Percentiles rank a stretch among this genome's conserved stretches.
phyloP scores from a whole-genome alignment of 2,329 filamentous ascomycete species.

The Exophiala alcalophila region DNA sequence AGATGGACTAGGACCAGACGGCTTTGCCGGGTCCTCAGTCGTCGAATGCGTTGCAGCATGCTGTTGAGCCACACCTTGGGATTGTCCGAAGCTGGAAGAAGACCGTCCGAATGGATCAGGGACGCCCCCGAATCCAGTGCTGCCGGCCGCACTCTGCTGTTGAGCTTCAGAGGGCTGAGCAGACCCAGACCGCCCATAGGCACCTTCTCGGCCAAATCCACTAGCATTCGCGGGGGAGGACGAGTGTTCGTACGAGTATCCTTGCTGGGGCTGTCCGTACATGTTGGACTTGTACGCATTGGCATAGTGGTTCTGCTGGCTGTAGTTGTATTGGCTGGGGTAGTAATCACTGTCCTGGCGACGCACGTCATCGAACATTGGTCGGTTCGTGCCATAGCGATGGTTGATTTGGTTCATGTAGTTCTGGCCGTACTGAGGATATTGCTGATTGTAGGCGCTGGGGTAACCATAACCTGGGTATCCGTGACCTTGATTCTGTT shows the following conservation, averaged over 20 bases:
- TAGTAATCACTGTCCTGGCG: slow-evolving; percentile 49
- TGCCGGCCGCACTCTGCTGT: slow-evolving; percentile 48
- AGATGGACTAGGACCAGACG: slow-evolving; percentile 58
- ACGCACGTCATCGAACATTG: slow-evolving; percentile 50
- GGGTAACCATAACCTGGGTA: slow-evolving; percentile 60
- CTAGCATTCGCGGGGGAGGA: slow-evolving; percentile 61
- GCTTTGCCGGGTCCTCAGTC: slow-evolving; percentile 55
- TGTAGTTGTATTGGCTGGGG: slow-evolving; percentile 53
- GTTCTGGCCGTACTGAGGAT: slow-evolving; percentile 56
- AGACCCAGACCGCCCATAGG: slow-evolving; percentile 60
- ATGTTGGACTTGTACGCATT: slow-evolving; percentile 57
- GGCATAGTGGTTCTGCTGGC: slow-evolving; percentile 49
- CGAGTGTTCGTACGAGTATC: slow-evolving; percentile 63
- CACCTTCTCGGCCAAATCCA: slow-evolving; percentile 52
- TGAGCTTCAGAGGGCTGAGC: slow-evolving; percentile 55
- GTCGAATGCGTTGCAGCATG: slow-evolving; percentile 38
- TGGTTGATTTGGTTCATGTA: slow-evolving; percentile 56
- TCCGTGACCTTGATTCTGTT: slow-evolving; percentile 50
- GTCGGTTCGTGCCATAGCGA: slow-evolving; percentile 48
- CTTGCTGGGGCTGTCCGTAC: slow-evolving; percentile 62
- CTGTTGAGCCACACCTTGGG: slow-evolving; percentile 50
- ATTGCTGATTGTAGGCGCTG: slow-evolving; percentile 29
- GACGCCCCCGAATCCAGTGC: slow-evolving; percentile 52
- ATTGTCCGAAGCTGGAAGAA: slow-evolving; percentile 54
- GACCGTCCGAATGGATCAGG: slow-evolving; percentile 60